A percentile compares a stretch with the other conserved stretches of the same genome.
phyloP scores from a whole-genome alignment of 2,329 filamentous ascomycete genomes.

The Aureobasidium zeae region DNA sequence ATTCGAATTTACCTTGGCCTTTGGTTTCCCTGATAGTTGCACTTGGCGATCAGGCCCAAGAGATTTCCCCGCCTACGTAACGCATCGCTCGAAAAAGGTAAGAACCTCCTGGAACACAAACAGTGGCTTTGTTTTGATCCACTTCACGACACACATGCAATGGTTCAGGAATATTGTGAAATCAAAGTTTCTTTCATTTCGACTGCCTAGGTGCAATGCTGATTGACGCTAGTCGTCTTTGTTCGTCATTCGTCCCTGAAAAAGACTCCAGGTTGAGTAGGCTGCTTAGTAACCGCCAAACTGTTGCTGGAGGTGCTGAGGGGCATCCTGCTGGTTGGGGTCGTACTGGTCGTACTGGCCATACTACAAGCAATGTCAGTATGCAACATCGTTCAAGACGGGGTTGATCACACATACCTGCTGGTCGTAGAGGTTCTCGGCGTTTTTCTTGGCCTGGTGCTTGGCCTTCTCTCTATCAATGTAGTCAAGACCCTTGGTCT shows the following conservation, averaged over 20 bases:
- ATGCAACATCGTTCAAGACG: slow-evolving; percentile 15
- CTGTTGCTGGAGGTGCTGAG: slow-evolving; percentile 25
- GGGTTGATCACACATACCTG: slow-evolving; percentile 25
- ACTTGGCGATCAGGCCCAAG: background rate
- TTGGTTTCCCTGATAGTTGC: too few species aligned
- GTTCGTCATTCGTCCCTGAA: slow-evolving; percentile 6
- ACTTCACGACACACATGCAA: background rate
- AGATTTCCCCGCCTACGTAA: slow-evolving; percentile 1
- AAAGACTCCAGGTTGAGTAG: background rate
- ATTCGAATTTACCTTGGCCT: too few species aligned
- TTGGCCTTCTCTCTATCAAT: slow-evolving; percentile 42
- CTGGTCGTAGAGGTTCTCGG: slow-evolving; percentile 41
- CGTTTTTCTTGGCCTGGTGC: slow-evolving; percentile 34
- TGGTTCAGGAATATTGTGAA: background rate
- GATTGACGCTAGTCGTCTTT: background rate
- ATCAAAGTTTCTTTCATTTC: slow-evolving; percentile 3
- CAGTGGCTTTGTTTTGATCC: too few species aligned
- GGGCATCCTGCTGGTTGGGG: slow-evolving; percentile 34
- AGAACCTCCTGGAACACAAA: too few species aligned
- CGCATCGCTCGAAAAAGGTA: too few species aligned
- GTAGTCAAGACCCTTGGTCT: slow-evolving; percentile 43
- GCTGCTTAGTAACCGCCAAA: slow-evolving; percentile 22
- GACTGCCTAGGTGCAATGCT: slow-evolving; percentile 1
- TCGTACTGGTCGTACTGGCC: slow-evolving; percentile 37
- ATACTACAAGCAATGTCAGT: slow-evolving; percentile 2